These are phyloP conservation scores for Chaetomium globosum DNA, from an alignment of 2,329 filamentous ascomycete genomes.

Conservation along the genomic window DNA sequence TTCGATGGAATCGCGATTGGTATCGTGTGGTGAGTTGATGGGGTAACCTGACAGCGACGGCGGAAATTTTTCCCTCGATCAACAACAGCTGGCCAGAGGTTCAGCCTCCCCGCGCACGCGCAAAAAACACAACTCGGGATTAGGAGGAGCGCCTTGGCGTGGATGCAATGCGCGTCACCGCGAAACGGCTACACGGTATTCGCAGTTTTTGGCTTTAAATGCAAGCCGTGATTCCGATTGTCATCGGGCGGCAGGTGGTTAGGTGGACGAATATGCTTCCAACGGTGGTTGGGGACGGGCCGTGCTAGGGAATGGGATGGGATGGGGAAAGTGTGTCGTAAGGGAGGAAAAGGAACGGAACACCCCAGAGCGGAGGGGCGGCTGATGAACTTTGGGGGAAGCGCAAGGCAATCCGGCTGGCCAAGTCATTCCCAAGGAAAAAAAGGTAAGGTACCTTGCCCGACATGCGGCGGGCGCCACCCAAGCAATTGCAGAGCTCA, in stretches of 20 bases:
- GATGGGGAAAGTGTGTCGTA: conserved; percentile 17
- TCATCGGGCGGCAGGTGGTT: background rate
- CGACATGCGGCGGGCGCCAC: conserved; percentile 28
- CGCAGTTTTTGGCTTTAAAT: background rate
- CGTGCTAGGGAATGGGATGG: background rate
- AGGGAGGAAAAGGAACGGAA: conserved; percentile 26
- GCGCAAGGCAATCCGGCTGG: conserved; percentile 28
- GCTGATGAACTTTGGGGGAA: conserved; percentile 30
- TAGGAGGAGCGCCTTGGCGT: conserved; percentile 26
- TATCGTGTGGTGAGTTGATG: background rate
- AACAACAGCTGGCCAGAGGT: conserved; percentile 21
- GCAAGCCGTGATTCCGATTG: conserved; percentile 2
- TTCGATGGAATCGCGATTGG: conserved; percentile 16
- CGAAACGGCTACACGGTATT: conserved; percentile 9
- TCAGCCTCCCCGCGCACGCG: conserved; percentile 26
- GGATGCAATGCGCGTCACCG: conserved; percentile 25
- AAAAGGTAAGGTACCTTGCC: conserved; percentile 33
- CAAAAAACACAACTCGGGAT: conserved; percentile 22
- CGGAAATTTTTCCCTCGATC: conserved; percentile 26
- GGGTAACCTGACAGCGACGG: conserved; percentile 12
- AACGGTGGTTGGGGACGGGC: conserved; percentile 13
- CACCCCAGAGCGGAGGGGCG: conserved; percentile 27
- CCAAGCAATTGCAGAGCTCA: conserved; percentile 27
- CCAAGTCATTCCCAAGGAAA: conserved; percentile 28
- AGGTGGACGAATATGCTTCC: background rate